These are phyloP conservation scores for Dacryopinax spathularia DNA, from an alignment of 768 basidiomycete genomes.

Conservation along the genomic window DNA sequence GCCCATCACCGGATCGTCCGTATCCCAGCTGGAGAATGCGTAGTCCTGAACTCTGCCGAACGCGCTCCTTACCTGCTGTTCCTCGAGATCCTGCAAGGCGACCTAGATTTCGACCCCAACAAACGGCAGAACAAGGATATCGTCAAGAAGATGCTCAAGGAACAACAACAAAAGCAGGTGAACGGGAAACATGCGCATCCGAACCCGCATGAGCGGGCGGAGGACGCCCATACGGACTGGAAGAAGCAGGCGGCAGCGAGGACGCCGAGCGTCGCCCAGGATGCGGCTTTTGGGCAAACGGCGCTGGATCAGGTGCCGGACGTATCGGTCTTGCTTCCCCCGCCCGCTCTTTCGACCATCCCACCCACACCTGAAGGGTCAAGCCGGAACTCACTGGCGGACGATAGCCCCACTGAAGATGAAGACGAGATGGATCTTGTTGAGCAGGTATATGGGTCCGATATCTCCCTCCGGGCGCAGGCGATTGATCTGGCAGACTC, in stretches of 20 bases:
- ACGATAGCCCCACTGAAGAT: constrained; percentile 16
- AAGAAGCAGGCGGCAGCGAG: constrained; percentile 55
- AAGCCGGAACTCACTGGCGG: neutral
- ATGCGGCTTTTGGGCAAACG: neutral
- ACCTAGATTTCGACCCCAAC: constrained; percentile 81
- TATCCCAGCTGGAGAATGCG: constrained; percentile 93
- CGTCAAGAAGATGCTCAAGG: constrained; percentile 36
- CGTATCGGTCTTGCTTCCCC: neutral
- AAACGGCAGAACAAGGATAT: constrained; percentile 76
- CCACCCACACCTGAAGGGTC: neutral
- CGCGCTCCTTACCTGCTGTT: constrained; percentile 85
- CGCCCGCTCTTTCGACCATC: neutral
- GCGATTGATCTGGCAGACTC: constrained; percentile 71
- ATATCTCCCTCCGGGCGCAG: constrained; percentile 53
- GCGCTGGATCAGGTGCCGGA: neutral
- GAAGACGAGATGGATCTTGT: constrained; percentile 88
- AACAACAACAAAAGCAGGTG: constrained; percentile 20
- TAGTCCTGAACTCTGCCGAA: constrained; percentile 95
- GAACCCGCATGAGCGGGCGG: neutral
- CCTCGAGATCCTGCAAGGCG: constrained; percentile 77
- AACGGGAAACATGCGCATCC: neutral
- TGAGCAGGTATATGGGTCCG: constrained; percentile 81
- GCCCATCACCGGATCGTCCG: constrained; percentile 91
- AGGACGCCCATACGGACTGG: neutral
- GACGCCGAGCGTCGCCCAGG: constrained; percentile 24